Base-by-base conservation (phyloP, 805 yeast species). In the Yamadazyma scolyti region DNA sequence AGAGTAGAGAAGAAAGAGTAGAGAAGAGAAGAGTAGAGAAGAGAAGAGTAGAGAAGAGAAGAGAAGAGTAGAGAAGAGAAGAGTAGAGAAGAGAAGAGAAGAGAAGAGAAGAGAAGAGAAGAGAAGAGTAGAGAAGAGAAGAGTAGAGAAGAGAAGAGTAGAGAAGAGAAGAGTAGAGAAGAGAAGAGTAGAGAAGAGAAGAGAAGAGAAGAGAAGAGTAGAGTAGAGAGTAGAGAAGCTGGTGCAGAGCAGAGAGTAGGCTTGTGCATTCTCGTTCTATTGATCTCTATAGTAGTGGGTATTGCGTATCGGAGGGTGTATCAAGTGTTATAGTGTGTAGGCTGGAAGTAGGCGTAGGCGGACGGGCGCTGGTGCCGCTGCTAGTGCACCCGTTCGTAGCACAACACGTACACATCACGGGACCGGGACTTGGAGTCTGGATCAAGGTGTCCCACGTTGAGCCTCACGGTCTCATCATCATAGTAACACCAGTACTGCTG, bases 401-500 rank as follows among this genome's bases (percentile, higher is more conserved):
- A 82, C 45, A 83, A 54, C 13, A 83, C 79, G 50, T 82, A 83
- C 1, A 77, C 88, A 37, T 79, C 82, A 30, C 70, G 65, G 23
- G 80, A 71, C 21, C 72, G 71, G 30, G 57, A 39, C 30, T 55
- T 52, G 12, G 56, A 61, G 23, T 61, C 60, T 9, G 9, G n/a
- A 11, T 65, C 65, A 20, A 76, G 81, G 43, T 75, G 80, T 6
- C 58, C 47, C 14, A 65, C 47, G 40, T 65, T 66, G 27, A 52
- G 40, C 46, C 68, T 63, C 23, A 72, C 73, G 25, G 58, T 61
- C 30, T 82, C 90, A 54, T 83, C 94, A 50, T 83, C 90, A 53
- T 83, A 83, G 39, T 71, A 71, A 40, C 80, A 77, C 93, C 93
- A 83, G 43, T 64, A 62, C 20, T 78, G 78, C 8, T 29, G 22